Conservation (phyloP, 805 yeast species). For the Nakazawaea pomicola region DNA sequence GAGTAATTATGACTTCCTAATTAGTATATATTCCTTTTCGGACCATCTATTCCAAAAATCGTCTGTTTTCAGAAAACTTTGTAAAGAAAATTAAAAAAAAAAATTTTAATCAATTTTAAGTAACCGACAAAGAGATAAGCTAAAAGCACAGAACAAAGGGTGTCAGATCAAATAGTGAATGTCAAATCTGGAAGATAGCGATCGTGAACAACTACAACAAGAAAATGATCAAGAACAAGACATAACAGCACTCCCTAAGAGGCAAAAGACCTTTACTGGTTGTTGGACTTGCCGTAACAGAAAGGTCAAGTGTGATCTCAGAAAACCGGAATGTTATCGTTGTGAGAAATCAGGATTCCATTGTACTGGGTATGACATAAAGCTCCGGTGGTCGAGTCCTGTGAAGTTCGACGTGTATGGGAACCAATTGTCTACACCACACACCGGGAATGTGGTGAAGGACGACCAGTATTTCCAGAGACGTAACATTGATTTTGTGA, state of each 20-base stretch:
- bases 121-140: not conserved
- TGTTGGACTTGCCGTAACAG: conserved; percentile 84
- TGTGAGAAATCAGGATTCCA: conserved; percentile 62
- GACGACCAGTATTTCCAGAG: conserved; percentile 59
- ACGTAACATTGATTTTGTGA: conserved; percentile 68
- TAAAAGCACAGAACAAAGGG: no score
- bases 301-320: conserved; percentile 75
- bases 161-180: not conserved
- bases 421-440: conserved; percentile 25
- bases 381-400: conserved; percentile 72
- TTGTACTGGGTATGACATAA: conserved; percentile 83
- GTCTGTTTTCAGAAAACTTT: not conserved
- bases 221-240: no score
- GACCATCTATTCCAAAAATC: no score
- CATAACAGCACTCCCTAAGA: conserved; percentile 19
- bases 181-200: no score
- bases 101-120: not conserved
- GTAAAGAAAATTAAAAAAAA: not conserved
- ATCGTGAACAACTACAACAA: no score
- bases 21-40: no score
- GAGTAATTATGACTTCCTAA: no score
- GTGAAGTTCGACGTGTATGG: conserved; percentile 45
- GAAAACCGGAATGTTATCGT: conserved; percentile 63
- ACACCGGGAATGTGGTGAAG: conserved; percentile 17
- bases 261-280: conserved; percentile 77